phyloP scores from a whole-genome alignment of 345 rosid genomes.

The Adansonia digitata region DNA sequence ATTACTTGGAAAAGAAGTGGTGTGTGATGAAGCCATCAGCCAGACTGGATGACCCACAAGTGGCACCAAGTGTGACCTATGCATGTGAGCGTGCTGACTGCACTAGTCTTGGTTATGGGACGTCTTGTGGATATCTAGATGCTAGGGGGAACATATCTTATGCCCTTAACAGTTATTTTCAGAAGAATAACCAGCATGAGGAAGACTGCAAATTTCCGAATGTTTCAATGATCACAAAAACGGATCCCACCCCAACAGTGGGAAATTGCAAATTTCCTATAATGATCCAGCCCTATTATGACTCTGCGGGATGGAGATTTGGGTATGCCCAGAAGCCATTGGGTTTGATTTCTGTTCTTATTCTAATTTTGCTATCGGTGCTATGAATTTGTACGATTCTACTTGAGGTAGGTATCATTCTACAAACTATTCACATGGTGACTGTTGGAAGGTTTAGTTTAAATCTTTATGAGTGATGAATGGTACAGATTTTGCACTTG shows the following conservation, averaged over 20 bases:
- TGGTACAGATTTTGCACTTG: neutral
- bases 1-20: constrained; percentile 59
- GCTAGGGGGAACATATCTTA: constrained; percentile 62
- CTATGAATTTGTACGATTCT: constrained; percentile 21
- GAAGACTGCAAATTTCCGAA: constrained; percentile 75
- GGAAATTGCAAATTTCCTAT: constrained; percentile 55
- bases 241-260: constrained; percentile 64
- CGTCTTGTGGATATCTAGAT: constrained; percentile 67
- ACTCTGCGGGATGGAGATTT: constrained; percentile 26
- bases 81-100: constrained; percentile 84
- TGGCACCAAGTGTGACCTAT: constrained; percentile 65
- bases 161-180: constrained; percentile 91
- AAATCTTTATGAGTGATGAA: neutral
- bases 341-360: constrained; percentile 22
- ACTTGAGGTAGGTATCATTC: constrained; percentile 18
- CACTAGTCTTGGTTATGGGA: constrained; percentile 81
- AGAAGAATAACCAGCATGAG: constrained; percentile 67
- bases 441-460: neutral
- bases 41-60: constrained; percentile 57
- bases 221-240: constrained; percentile 49
- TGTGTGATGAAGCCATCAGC: constrained; percentile 67
- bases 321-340: constrained; percentile 16
- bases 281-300: constrained; percentile 78
- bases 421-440: neutral
- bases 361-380: constrained; percentile 26